These are phyloP conservation scores for Ceratocystis ficicola DNA, from an alignment of 2,329 filamentous ascomycete genomes.

Conservation along the genomic window DNA sequence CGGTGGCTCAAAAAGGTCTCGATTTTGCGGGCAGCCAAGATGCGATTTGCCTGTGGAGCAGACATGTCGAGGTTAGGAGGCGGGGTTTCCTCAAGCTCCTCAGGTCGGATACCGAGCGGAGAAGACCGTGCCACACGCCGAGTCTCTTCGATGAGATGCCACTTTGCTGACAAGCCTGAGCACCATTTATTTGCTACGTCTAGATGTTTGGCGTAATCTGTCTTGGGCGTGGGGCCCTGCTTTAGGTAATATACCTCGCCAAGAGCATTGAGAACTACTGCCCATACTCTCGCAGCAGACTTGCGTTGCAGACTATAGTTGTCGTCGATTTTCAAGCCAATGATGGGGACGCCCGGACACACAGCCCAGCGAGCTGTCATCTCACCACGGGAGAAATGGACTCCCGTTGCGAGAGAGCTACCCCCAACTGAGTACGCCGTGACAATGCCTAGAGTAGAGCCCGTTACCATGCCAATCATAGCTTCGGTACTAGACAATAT, in stretches of 20 bases:
- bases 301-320: slow-evolving; percentile 62
- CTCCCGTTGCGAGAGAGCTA: slow-evolving; percentile 33
- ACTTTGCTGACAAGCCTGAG: slow-evolving; percentile 64
- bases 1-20: slow-evolving; percentile 60
- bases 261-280: slow-evolving; percentile 83
- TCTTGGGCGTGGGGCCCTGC: slow-evolving; percentile 49
- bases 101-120: slow-evolving; percentile 54
- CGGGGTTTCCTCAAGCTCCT: slow-evolving; percentile 33
- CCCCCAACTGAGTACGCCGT: slow-evolving; percentile 66
- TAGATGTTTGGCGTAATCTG: slow-evolving; percentile 39
- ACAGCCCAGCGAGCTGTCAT: slow-evolving; percentile 81
- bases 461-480: slow-evolving; percentile 68
- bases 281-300: slow-evolving; percentile 64
- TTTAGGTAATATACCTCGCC: slow-evolving; percentile 82
- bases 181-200: slow-evolving; percentile 62
- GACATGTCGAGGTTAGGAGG: slow-evolving; percentile 12
- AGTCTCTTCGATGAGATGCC: slow-evolving; percentile 69
- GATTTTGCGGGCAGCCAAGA: slow-evolving; percentile 68
- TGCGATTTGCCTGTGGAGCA: slow-evolving; percentile 53
- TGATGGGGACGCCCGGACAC: slow-evolving; percentile 83
- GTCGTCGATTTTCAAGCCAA: slow-evolving; percentile 73
- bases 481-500: slow-evolving; percentile 63
- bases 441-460: slow-evolving; percentile 71
- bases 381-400: slow-evolving; percentile 58
- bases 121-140: slow-evolving; percentile 60